Conservation (phyloP, 2,329 filamentous ascomycete species). For the Byssochlamys sp. region DNA sequence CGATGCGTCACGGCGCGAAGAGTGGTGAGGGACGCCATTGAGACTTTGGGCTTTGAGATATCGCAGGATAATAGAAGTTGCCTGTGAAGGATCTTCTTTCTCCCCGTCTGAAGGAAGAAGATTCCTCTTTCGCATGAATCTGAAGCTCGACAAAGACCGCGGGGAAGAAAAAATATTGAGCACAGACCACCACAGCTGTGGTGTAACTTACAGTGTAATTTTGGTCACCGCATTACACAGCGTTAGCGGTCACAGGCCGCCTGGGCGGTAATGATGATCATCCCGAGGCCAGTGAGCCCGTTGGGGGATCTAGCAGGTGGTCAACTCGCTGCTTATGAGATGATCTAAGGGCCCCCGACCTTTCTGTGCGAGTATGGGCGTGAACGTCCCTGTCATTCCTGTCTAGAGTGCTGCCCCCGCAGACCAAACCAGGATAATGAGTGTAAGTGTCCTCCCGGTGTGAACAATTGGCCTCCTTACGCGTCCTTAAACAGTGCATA, state of each 20-base stretch:
- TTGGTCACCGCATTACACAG: background rate
- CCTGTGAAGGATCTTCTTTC: background rate
- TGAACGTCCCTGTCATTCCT: constrained; percentile 1
- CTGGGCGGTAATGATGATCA: background rate
- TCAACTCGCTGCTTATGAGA: background rate
- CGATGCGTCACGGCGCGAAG: constrained; percentile 37
- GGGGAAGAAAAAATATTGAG: background rate
- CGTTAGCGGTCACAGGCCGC: background rate
- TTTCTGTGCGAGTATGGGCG: constrained; percentile 4
- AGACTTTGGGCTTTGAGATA: background rate
- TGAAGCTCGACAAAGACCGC: background rate
- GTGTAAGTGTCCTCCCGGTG: constrained; percentile 7
- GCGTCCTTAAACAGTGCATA: background rate
- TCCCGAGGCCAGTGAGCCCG: background rate
- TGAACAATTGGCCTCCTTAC: background rate
- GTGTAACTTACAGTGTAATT: background rate
- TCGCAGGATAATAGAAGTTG: background rate
- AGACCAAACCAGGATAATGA: constrained; percentile 12
- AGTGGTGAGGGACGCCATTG: constrained; percentile 23
- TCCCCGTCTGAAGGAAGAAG: background rate
- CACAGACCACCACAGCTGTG: background rate
- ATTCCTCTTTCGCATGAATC: background rate
- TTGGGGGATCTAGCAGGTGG: background rate
- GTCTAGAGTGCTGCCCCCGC: background rate
- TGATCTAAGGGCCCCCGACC: background rate